Conservation (phyloP, 2,329 filamentous ascomycete genomes). For the Sclerotinia trifoliorum region DNA sequence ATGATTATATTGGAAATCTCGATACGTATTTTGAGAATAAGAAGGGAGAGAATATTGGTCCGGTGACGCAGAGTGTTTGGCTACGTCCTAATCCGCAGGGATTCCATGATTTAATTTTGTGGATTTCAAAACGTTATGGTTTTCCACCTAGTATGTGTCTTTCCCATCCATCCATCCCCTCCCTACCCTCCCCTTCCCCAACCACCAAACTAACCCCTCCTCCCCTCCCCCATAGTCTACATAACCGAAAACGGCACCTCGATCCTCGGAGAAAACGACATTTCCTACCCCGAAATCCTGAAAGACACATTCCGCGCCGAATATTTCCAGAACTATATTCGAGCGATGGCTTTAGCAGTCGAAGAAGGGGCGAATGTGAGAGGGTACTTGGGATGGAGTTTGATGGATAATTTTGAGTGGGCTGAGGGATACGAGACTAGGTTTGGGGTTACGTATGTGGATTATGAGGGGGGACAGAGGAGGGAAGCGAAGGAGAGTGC, state of each 20-base stretch:
- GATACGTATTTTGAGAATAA: slow-evolving; percentile 72
- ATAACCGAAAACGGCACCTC: slow-evolving; percentile 89
- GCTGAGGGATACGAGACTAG: slow-evolving; percentile 87
- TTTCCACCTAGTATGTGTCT: slow-evolving; percentile 15
- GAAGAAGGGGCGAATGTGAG: slow-evolving; percentile 75
- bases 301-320: slow-evolving; percentile 78
- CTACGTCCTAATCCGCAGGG: slow-evolving; percentile 72
- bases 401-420: slow-evolving; percentile 62
- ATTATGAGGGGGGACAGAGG: slow-evolving; percentile 78
- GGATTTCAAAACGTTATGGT: slow-evolving; percentile 74
- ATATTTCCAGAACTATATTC: slow-evolving; percentile 77
- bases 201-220: neutral
- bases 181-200: neutral
- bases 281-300: slow-evolving; percentile 67
- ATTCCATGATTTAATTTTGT: slow-evolving; percentile 74
- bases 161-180: neutral
- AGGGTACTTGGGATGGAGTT: slow-evolving; percentile 82
- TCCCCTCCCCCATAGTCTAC: slow-evolving; percentile 45
- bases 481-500: slow-evolving; percentile 83
- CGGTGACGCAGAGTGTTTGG: slow-evolving; percentile 81
- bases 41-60: slow-evolving; percentile 69
- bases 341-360: slow-evolving; percentile 71
- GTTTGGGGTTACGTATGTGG: slow-evolving; percentile 81
- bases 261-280: slow-evolving; percentile 77
- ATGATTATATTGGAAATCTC: slow-evolving; percentile 74